Evolutionary conservation across 257 asterid genomes (phyloP), one percentile per base, ranked within the genome.

Genomic region (Primulina tabacum): DNA sequence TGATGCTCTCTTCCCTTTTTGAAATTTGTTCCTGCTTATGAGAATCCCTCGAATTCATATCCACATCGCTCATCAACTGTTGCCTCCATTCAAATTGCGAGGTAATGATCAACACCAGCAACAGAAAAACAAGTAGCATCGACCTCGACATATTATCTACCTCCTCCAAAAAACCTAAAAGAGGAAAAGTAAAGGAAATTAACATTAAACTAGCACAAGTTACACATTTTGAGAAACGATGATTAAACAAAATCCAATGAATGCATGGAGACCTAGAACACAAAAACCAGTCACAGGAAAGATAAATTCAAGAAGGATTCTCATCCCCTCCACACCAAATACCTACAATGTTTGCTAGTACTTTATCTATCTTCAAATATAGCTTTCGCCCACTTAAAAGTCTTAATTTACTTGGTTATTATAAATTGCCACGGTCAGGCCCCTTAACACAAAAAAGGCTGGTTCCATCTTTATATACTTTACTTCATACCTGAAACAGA

Each of bases 41-140:
- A 53, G 97, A 83, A 37, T 83, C 77, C 62, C 79, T 79, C 16
- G 88, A 78, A 75, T 69, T 86, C 7, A 88, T 58, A 61, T 90
- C 92, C 68, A 84, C 73, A 68, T 92, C 93, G 28, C 82, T 80
- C 62, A 75, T 84, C 12, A 88, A 72, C 60, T 85, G 95, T 71
- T 85, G 95, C 69, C 84, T 90, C 97, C 98, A 92, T 82, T 92
- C 97, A 65, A 92, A 85, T 67, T 92, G 97, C 33, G 93, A 87
- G 17, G 89, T 88, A n/a, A 92, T 82, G 52, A 92, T 79, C 80
- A 92, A 76, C 62, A 88, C 60, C 62, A 92, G 56, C 83, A 88
- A 82, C 83, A 90, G 71, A 74, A 86, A 85, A 64, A 88, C 95
- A 34, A 92, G 86, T 73, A 90, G 78, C 92, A 85, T 78, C 32